Conservation (phyloP, 176 grass and related monocot genomes). For the Hordeum vulgare region MorexV3_pseudomolecules_assembly NC_058520.1:426928210-426928709, state of each 20-base stretch:
- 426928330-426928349: neutral
- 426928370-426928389: neutral
- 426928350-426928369: neutral
- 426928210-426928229: neutral
- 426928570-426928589: constrained; percentile 88
- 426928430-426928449: constrained; percentile 58
- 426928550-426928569: constrained; percentile 66
- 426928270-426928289: neutral
- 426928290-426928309: neutral
- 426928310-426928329: neutral
- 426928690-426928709: constrained; percentile 35
- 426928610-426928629: neutral
- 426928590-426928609: constrained; percentile 16
- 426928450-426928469: constrained; percentile 70
- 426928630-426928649: neutral
- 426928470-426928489: constrained; percentile 76
- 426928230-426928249: neutral
- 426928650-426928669: constrained; percentile 49
- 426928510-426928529: constrained; percentile 83
- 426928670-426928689: constrained; percentile 77
- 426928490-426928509: constrained; percentile 64
- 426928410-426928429: neutral
- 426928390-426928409: constrained; percentile 2
- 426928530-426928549: constrained; percentile 76
- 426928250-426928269: neutral